phyloP scores from a whole-genome alignment of 163 green algal genomes.

The Trebouxiophyceae sp. region DNA sequence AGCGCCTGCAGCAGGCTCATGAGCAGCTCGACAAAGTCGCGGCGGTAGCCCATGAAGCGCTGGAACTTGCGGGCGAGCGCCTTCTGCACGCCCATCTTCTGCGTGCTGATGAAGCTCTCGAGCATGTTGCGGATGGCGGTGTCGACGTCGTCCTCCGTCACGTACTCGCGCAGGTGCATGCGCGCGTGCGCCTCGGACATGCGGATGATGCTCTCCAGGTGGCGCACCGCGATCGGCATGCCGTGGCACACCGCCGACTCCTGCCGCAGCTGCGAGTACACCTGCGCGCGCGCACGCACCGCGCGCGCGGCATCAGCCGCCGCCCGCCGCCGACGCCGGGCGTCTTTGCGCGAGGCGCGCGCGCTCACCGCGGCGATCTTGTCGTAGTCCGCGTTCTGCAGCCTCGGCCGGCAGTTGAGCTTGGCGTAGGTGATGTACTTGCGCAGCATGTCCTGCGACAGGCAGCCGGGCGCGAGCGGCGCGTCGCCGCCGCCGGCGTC shows the following conservation, averaged over 20 bases:
- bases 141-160: slow-evolving; percentile 80
- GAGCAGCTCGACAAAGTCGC: slow-evolving; percentile 29
- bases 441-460: slow-evolving; percentile 82
- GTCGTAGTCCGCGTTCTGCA: slow-evolving; percentile 73
- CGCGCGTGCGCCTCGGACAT: slow-evolving; percentile 90
- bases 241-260: slow-evolving; percentile 79
- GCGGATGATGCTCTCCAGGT: slow-evolving; percentile 96
- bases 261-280: slow-evolving; percentile 79
- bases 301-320: no score
- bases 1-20: slow-evolving; percentile 24
- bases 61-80: slow-evolving; percentile 56
- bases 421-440: slow-evolving; percentile 98
- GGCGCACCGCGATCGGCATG: slow-evolving; percentile 95
- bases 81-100: slow-evolving; percentile 94
- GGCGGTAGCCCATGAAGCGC: slow-evolving; percentile 28
- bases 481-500: no score
- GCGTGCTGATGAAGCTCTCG: slow-evolving; percentile 85
- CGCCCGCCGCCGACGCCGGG: no score
- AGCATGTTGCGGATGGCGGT: slow-evolving; percentile 66
- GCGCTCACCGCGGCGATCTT: slow-evolving; percentile 67
- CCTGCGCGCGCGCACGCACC: slow-evolving; percentile 33
- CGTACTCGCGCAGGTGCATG: slow-evolving; percentile 91
- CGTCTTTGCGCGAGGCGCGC: no score
- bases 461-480: slow-evolving; percentile 38
- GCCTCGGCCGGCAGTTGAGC: slow-evolving; percentile 71